Evolutionary conservation across 2,329 filamentous ascomycete species (phyloP), one percentile per base, ranked within the genome.

Genomic region (Ramularia collo-cygni): DNA sequence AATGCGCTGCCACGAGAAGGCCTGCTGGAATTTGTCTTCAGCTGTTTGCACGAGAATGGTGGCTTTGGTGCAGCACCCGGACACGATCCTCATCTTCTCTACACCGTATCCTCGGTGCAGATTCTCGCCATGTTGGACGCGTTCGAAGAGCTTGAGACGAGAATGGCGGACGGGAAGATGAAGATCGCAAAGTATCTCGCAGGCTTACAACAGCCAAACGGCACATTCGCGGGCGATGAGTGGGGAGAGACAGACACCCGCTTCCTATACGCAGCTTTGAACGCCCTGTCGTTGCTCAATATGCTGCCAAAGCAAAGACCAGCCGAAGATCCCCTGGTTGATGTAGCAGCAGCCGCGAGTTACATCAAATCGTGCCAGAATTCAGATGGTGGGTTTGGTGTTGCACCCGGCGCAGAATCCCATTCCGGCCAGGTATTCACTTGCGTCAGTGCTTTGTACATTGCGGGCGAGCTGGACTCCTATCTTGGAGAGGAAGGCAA

Each of bases 241-340:
- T 98, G 89, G 89, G 92, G 92, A 21, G 92, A 98, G 64, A 82
- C 84, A 48, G 92, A 98, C 64, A 96, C 92, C 0, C 80, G 92
- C 16, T 98, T 98, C 60, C 72, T 98, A 8, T 96, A 94, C 59
- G 84, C 83, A 26, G 88, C 87, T 6, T 72, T 98, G 40, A 94
- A 93, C 60, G 86, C 87, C 1, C 72, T 98, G 12, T 95, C 90
- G 1, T 76, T 98, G 8, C 73, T 98, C 13, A 76, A 77, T 4
- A 71, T 89, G 26, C 67, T 93, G 35, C 67, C 81, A 33, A 42
- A 44, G 13, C 57, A 60, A 32, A 48, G 46, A 14, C 50, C 54
- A 1, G 15, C 44, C 13, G 40, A 46, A 17, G 50, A 54, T 4
- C 53, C 53, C 12, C 63, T 89, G 2, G 76, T 94, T 46, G 76